Base-by-base conservation (phyloP, 495 filamentous ascomycete species). In the Neurospora terricola region DNA sequence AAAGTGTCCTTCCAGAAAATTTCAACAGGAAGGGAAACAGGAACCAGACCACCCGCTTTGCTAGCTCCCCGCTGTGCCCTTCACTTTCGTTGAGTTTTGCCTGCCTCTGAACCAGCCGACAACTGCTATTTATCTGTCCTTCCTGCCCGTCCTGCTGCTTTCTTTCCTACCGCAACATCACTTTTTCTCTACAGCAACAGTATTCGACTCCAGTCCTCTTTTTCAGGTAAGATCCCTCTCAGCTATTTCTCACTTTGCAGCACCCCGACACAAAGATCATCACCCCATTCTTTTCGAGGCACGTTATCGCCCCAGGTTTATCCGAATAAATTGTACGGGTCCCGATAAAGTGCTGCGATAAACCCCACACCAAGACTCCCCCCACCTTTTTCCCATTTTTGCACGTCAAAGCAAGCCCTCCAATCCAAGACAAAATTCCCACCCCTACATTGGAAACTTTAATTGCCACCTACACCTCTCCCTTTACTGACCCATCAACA, bases 1-100 rank as follows among this genome's bases (percentile, higher is more conserved):
- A 75, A 75, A 71, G 62, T 71, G 59, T 72, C 76, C 74, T 68
- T 72, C 72, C 71, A 75, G 78, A 81, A 80, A 80, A 81, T 75
- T 80, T 81, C 77, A 80, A 79, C 69, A 18, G 54, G 27, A 66
- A 66, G 27, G 54, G 54, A 66, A 66, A 66, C 54, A 66, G 54
- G 54, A 66, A 66, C 54, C 27, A 62, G 54, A 62, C 54, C 54
- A 62, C 54, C 54, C 54, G 54, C 54, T 30, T 30, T 66, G 54
- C 54, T 34, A 66, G 54, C 54, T 66, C 54, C 27, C 30, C 54
- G 27, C 27, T 59, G 48, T 27, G 45, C 45, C 45, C 21, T 54
- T 23, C 54, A 2, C 14, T 42, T 42, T 30, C 54, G 54, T 66
- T 9, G 54, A 66, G 54, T 66, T 66, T 66, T 66, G 54, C 54